A percentile compares a stretch with the other conserved stretches of the same genome.
phyloP scores from a whole-genome alignment of 2,329 filamentous ascomycete species.

The Phaeosphaeriaceae sp. region DNA sequence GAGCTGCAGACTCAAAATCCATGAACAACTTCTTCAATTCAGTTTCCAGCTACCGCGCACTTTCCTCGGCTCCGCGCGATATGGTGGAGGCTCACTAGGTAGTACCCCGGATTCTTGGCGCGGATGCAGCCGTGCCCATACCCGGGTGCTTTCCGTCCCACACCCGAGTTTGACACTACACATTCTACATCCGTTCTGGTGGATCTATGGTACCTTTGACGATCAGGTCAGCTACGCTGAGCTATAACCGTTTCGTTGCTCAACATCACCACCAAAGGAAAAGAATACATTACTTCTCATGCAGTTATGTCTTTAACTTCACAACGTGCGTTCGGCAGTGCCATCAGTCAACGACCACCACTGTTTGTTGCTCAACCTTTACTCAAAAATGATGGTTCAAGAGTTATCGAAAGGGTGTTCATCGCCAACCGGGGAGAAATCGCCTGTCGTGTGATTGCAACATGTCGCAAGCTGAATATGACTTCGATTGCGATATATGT shows the following conservation, averaged over 20 bases:
- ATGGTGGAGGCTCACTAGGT: no score
- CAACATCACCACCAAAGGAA: neutral
- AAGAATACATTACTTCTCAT: neutral
- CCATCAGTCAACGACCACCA: constrained; percentile 1
- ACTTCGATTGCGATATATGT: constrained; percentile 8
- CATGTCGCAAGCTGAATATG: constrained; percentile 7
- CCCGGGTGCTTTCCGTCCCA: neutral
- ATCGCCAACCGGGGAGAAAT: constrained; percentile 60
- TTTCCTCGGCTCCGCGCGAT: no score
- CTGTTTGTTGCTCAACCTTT: constrained; percentile 4
- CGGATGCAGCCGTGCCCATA: no score
- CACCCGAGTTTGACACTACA: neutral
- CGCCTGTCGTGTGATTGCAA: constrained; percentile 36
- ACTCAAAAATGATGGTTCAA: constrained; percentile 1
- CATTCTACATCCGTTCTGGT: neutral
- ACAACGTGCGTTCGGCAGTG: neutral
- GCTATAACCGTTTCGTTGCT: neutral
- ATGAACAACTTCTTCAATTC: no score
- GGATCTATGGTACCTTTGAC: neutral
- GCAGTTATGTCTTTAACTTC: neutral
- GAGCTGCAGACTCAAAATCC: no score
- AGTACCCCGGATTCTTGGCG: no score
- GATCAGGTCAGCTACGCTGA: neutral
- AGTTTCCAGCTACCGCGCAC: no score
- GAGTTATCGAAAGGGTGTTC: constrained; percentile 2